Percentiles rank a stretch among this genome's conserved stretches.
Conservation (phyloP, 2,329 filamentous ascomycete species). For the Orbilia brochopaga region DNA sequence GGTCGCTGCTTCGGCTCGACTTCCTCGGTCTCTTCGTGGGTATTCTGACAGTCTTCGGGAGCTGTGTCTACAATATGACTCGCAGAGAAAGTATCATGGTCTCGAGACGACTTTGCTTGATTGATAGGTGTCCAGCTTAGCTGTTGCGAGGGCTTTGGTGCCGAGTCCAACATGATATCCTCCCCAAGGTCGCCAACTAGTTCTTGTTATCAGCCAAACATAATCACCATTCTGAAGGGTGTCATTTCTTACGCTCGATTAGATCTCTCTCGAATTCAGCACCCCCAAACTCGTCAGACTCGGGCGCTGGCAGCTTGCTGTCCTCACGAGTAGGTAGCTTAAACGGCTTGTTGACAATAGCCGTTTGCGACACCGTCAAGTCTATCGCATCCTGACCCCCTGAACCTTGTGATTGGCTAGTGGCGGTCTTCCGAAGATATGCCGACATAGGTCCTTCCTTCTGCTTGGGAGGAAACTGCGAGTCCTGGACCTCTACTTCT, state of each 20-base stretch:
- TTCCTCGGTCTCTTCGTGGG: conserved; percentile 50
- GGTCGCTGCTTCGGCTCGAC: conserved; percentile 58
- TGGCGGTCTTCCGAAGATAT: conserved; percentile 25
- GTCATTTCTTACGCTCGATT: conserved; percentile 23
- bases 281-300: conserved; percentile 34
- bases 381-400: conserved; percentile 13
- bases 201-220: neutral
- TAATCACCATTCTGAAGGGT: neutral
- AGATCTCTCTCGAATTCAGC: conserved; percentile 35
- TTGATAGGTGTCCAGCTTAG: conserved; percentile 40
- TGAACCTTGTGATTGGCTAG: neutral
- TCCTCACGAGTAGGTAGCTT: conserved; percentile 27
- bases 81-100: neutral
- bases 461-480: conserved; percentile 28
- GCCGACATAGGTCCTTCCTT: conserved; percentile 37
- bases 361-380: conserved; percentile 13
- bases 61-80: conserved; percentile 14
- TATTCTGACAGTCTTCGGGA: neutral
- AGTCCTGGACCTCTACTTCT: conserved; percentile 21
- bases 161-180: neutral
- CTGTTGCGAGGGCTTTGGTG: neutral
- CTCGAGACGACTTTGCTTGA: neutral
- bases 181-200: conserved; percentile 24
- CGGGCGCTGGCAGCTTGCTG: neutral
- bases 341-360: conserved; percentile 42